Percentiles rank a stretch among this genome's conserved stretches.
Evolutionary conservation across 257 asterid species (phyloP).

Genomic region (Euphrasia confusa): DNA sequence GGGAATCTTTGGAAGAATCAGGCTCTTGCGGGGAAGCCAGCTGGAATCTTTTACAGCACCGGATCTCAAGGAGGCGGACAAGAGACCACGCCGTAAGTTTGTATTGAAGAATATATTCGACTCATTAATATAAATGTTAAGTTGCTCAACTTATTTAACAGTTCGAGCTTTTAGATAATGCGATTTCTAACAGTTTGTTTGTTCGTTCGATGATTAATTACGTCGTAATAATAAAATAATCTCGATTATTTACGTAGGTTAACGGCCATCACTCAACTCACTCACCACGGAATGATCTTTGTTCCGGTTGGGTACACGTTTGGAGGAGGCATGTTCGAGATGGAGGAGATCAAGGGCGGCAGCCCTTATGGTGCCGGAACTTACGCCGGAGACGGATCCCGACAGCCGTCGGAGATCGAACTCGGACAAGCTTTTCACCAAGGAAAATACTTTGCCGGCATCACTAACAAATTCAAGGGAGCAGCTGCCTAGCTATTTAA

Average conservation of each 20-base stretch:
- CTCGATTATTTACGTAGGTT: conserved; percentile 22
- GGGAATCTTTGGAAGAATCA: conserved; percentile 49
- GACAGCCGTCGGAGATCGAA: conserved; percentile 46
- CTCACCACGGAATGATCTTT: conserved; percentile 49
- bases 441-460: conserved; percentile 45
- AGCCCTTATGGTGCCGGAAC: conserved; percentile 56
- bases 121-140: too few relatives aligned
- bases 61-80: conserved; percentile 63
- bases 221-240: too few relatives aligned
- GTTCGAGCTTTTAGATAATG: too few relatives aligned
- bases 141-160: too few relatives aligned
- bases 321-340: conserved; percentile 51
- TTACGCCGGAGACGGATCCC: conserved; percentile 46
- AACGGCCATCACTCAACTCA: conserved; percentile 53
- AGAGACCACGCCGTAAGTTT: conserved; percentile 47
- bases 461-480: conserved; percentile 49
- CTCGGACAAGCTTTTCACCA: conserved; percentile 50
- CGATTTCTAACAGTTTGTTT: too few relatives aligned
- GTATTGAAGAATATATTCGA: too few relatives aligned
- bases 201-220: too few relatives aligned
- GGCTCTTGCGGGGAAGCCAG: conserved; percentile 52
- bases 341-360: conserved; percentile 52
- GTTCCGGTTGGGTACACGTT: conserved; percentile 53
- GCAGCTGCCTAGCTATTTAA: conserved; percentile 12
- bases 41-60: conserved; percentile 48